Percentiles rank a stretch among this genome's conserved stretches.
phyloP scores from a whole-genome alignment of 305 asterid genomes.

The Fraxinus ornus region DNA sequence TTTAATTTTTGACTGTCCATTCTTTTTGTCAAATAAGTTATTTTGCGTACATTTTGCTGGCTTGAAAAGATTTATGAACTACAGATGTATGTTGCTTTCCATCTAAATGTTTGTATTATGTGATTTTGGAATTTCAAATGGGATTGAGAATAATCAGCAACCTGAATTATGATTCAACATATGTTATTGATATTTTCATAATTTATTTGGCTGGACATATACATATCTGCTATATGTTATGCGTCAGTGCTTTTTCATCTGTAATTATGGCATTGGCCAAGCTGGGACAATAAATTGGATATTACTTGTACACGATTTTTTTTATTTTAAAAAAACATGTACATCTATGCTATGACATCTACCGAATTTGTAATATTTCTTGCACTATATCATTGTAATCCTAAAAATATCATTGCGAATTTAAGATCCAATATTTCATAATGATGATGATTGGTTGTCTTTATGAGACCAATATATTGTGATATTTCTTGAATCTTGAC shows the following conservation, averaged over 20 bases:
- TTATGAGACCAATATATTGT: background rate
- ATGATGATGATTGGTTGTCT: background rate
- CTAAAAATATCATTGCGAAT: background rate
- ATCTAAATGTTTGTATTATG: background rate
- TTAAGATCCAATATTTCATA: background rate
- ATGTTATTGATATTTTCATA: background rate
- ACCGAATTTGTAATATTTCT: background rate
- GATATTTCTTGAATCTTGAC: background rate
- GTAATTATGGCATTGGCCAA: background rate
- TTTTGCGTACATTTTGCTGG: background rate
- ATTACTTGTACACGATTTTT: background rate
- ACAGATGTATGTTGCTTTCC: background rate
- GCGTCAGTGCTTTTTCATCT: background rate
- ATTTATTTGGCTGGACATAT: background rate
- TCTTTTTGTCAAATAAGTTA: background rate
- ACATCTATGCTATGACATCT: background rate
- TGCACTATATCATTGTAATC: background rate
- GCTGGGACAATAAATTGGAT: background rate
- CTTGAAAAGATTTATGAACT: background rate
- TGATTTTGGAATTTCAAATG: background rate
- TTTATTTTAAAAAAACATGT: background rate
- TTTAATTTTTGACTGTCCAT: background rate
- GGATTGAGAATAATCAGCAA: background rate
- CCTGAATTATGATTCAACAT: background rate
- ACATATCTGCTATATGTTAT: background rate